Evolutionary conservation across 805 yeast species (phyloP).

Genomic region (Spathaspora arborariae): DNA sequence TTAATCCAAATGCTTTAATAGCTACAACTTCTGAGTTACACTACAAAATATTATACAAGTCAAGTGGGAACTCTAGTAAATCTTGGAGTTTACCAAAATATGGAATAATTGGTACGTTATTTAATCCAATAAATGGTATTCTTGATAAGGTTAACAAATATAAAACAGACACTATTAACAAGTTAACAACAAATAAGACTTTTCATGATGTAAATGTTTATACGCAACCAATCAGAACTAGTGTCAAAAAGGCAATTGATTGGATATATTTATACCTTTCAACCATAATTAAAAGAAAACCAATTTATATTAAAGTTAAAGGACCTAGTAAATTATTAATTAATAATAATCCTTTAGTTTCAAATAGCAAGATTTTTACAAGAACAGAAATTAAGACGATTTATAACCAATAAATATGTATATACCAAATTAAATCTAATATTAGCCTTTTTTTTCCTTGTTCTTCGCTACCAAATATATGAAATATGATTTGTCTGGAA

Average conservation of each 20-base stretch:
- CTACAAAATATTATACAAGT: constrained; percentile 5
- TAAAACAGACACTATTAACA: background rate
- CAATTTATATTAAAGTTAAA: constrained; percentile 17
- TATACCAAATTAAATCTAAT: background rate
- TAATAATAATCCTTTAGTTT: constrained; percentile 13
- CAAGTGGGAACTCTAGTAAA: background rate
- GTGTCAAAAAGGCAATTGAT: background rate
- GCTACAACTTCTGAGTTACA: constrained; percentile 22
- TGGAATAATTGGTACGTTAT: constrained; percentile 2
- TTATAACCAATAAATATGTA: background rate
- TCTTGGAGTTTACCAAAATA: constrained; percentile 2
- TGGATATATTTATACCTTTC: background rate
- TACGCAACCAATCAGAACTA: background rate
- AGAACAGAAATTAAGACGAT: constrained; percentile 12
- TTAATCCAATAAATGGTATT: background rate
- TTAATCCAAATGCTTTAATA: constrained; percentile 37
- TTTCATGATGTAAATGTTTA: background rate
- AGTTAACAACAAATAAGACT: background rate
- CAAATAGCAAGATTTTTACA: constrained; percentile 13
- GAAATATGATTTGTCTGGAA: no score
- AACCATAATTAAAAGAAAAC: constrained; percentile 8
- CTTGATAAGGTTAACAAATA: background rate
- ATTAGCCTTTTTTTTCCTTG: no score
- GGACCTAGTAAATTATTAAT: constrained; percentile 27
- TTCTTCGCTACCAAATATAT: no score